These are phyloP conservation scores for Vaccinium macrocarpon DNA, from an alignment of 148 eudicot genomes.

Conservation along the genomic window DNA sequence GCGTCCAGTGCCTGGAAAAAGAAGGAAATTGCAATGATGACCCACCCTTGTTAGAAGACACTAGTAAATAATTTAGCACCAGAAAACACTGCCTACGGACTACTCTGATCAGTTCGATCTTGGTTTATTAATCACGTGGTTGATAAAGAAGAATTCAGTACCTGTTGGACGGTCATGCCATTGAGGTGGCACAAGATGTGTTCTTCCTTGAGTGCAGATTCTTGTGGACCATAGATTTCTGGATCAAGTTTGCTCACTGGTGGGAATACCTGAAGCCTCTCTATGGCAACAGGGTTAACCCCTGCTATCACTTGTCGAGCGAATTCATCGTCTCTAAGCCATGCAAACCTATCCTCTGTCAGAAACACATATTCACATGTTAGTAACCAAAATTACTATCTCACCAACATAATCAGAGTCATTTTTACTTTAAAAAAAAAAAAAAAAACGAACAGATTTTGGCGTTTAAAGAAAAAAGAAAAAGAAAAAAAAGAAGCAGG, in stretches of 20 bases:
- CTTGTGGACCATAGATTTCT: constrained; percentile 60
- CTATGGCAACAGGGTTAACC: constrained; percentile 76
- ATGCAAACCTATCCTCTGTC: constrained; percentile 89
- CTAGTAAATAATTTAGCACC: background rate
- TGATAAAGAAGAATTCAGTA: background rate
- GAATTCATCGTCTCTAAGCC: constrained; percentile 97
- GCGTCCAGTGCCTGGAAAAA: constrained; percentile 67
- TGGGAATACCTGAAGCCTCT: constrained; percentile 69
- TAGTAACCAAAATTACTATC: background rate
- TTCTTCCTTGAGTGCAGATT: constrained; percentile 79
- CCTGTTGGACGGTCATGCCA: constrained; percentile 89
- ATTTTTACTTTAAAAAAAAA: background rate
- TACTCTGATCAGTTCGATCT: too few relatives aligned
- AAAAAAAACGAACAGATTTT: background rate
- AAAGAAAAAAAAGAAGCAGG: too few relatives aligned
- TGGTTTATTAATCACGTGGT: background rate
- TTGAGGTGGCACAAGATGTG: constrained; percentile 70
- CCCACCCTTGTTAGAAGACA: background rate
- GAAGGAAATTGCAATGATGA: background rate
- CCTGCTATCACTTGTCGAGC: constrained; percentile 90
- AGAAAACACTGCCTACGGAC: too few relatives aligned
- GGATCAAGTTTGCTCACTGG: constrained; percentile 86
- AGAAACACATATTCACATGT: background rate
- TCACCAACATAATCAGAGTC: background rate
- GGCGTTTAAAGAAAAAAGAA: background rate